Percentiles rank a stretch among this genome's conserved stretches.
Conservation (phyloP, 306 rosid species). For the Quercus alba region DNA sequence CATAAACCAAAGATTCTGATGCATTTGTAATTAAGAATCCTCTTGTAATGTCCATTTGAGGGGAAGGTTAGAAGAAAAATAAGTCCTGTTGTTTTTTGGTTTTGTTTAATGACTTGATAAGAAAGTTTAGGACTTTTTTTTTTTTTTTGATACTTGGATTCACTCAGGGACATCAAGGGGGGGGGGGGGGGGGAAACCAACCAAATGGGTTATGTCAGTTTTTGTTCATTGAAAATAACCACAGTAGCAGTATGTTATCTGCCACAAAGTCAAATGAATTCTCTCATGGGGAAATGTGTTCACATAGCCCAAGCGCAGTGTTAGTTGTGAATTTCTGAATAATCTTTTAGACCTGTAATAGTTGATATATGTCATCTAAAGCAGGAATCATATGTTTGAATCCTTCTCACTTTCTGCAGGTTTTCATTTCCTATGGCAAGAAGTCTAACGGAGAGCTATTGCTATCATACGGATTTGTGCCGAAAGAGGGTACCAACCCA, state of each 20-base stretch:
- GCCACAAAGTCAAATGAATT: background rate
- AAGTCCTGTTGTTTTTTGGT: background rate
- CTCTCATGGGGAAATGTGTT: background rate
- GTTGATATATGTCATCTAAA: background rate
- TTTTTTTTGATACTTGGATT: background rate
- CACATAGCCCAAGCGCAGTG: background rate
- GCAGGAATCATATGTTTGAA: slow-evolving; percentile 18
- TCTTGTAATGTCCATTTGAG: background rate
- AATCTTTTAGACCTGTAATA: background rate
- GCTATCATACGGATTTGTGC: slow-evolving; percentile 92
- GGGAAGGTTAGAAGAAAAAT: background rate
- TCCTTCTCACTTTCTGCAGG: slow-evolving; percentile 50
- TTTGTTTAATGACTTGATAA: background rate
- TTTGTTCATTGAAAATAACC: background rate
- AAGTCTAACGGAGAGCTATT: slow-evolving; percentile 93
- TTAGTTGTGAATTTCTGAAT: background rate
- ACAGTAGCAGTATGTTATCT: background rate
- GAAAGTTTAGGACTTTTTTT: background rate
- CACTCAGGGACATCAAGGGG: background rate
- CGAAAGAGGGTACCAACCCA: slow-evolving; percentile 88
- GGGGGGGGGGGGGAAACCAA: background rate
- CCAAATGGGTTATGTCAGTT: background rate
- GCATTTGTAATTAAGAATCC: background rate
- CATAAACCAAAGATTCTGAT: background rate
- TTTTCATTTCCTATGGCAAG: slow-evolving; percentile 90